Conservation (phyloP, 1,284 basidiomycete species). For the Sanghuangporus baumii region DNA sequence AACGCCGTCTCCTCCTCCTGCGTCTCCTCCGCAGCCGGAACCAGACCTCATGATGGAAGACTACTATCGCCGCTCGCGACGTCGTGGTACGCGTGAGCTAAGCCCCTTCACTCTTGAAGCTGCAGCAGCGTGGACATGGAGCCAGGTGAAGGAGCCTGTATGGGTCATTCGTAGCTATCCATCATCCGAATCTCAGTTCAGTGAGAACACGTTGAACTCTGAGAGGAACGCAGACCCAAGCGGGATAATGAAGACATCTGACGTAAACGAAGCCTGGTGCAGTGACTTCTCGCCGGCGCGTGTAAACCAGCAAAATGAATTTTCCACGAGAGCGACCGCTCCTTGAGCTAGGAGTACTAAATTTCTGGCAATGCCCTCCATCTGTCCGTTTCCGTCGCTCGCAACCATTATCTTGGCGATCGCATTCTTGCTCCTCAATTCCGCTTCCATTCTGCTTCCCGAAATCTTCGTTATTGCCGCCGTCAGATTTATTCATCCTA, state of each 20-base stretch:
- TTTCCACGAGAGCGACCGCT: background rate
- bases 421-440: background rate
- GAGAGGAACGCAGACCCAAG: background rate
- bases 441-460: no score
- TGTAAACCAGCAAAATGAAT: background rate
- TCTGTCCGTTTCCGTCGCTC: no score
- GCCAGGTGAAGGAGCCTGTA: constrained; percentile 13
- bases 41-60: constrained; percentile 13
- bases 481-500: no score
- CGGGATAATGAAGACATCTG: background rate
- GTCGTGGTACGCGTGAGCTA: constrained; percentile 9
- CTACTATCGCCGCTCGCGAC: constrained; percentile 13
- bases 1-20: constrained; percentile 10
- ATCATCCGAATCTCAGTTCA: background rate
- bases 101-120: constrained; percentile 12
- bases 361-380: background rate
- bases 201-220: background rate
- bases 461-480: no score
- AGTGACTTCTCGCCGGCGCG: background rate
- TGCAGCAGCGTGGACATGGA: constrained; percentile 14
- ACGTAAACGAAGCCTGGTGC: background rate
- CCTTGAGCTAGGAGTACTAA: background rate
- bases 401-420: background rate
- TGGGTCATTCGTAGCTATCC: constrained; percentile 14
- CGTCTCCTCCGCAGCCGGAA: background rate